A percentile compares a stretch with the other conserved stretches of the same genome.
phyloP scores from a whole-genome alignment of 2,329 filamentous ascomycete genomes.

The Aspergillus fijiensis region DNA sequence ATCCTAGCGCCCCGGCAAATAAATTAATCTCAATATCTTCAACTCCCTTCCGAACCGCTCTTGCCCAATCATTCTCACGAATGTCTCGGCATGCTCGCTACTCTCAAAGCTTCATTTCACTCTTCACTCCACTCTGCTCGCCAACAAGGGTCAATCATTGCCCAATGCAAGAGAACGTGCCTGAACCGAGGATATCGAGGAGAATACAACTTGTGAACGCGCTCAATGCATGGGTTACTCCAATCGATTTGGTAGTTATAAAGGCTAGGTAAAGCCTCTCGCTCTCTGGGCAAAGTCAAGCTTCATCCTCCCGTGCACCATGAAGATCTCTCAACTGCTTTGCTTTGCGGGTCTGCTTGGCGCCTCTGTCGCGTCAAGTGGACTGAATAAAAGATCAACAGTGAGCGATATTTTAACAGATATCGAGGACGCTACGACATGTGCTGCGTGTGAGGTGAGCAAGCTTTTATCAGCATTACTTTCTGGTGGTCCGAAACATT shows the following conservation, averaged over 20 bases:
- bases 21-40: slow-evolving; percentile 2
- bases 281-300: background rate
- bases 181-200: background rate
- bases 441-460: slow-evolving; percentile 31
- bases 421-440: slow-evolving; percentile 29
- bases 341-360: slow-evolving; percentile 10
- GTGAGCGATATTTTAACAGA: slow-evolving; percentile 26
- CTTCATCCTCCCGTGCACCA: background rate
- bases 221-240: too few species aligned
- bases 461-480: background rate
- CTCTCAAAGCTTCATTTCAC: background rate
- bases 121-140: background rate
- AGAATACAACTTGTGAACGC: background rate
- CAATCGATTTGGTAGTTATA: background rate
- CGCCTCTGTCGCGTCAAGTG: slow-evolving; percentile 5
- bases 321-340: slow-evolving; percentile 1
- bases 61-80: background rate
- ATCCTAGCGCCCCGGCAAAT: background rate
- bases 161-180: slow-evolving; percentile 1
- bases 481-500: background rate
- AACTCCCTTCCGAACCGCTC: background rate
- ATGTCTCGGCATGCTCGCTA: slow-evolving; percentile 1
- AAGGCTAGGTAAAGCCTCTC: background rate
- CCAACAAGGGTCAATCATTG: slow-evolving; percentile 3
- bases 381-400: slow-evolving; percentile 15